Conservation (phyloP, 2,329 filamentous ascomycete species). For the Cercospora beticola region DNA sequence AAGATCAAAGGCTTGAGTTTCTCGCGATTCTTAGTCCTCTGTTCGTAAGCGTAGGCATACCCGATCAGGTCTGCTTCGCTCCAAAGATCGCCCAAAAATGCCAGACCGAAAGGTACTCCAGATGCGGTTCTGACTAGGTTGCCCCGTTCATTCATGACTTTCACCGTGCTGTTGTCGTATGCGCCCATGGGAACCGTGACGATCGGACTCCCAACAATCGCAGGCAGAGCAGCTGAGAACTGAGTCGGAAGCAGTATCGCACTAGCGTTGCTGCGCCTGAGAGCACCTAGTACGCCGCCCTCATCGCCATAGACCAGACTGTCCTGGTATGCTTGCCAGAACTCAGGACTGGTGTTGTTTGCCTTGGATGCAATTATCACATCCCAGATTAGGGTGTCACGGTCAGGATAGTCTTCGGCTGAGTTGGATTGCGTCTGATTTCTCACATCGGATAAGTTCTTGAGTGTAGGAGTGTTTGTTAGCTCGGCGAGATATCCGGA, state of each 20-base stretch:
- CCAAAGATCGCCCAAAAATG: conserved; percentile 10
- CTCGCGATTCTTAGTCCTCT: background rate
- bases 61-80: conserved; percentile 9
- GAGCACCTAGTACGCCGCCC: conserved; percentile 8
- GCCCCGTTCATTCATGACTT: background rate
- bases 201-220: conserved; percentile 9
- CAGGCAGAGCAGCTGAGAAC: background rate
- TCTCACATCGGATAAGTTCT: background rate
- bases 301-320: conserved; percentile 1
- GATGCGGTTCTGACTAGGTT: background rate
- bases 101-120: conserved; percentile 9
- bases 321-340: conserved; percentile 9
- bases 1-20: conserved; percentile 3
- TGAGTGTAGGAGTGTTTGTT: background rate
- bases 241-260: conserved; percentile 6
- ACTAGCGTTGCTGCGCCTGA: conserved; percentile 8
- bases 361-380: background rate
- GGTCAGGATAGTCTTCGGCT: background rate
- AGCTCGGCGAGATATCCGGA: conserved; percentile 2
- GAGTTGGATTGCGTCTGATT: background rate
- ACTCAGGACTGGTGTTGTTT: background rate
- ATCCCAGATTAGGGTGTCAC: conserved; percentile 11
- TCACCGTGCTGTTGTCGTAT: background rate
- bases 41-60: conserved; percentile 13
- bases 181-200: conserved; percentile 10